Evolutionary conservation across 495 filamentous ascomycete genomes (phyloP).

Genomic region (Rusavskia elegans): DNA sequence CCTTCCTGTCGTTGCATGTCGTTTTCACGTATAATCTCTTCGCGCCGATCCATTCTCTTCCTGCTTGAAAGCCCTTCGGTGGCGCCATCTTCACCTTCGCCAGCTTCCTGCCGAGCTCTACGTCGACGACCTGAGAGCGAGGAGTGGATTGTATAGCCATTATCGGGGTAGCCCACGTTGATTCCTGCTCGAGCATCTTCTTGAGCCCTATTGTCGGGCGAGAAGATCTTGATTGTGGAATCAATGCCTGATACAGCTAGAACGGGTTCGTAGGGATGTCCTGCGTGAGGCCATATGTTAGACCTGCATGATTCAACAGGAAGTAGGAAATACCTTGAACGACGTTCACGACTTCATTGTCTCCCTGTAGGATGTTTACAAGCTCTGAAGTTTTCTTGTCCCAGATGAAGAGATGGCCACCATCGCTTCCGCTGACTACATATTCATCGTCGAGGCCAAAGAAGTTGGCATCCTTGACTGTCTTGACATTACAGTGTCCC

Average conservation of each 20-base stretch:
- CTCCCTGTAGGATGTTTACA: constrained; percentile 54
- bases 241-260: constrained; percentile 60
- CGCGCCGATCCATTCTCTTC: constrained; percentile 43
- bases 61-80: constrained; percentile 34
- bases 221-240: constrained; percentile 64
- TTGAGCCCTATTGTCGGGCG: constrained; percentile 43
- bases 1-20: constrained; percentile 46
- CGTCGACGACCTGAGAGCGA: constrained; percentile 13
- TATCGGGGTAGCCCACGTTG: constrained; percentile 24
- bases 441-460: constrained; percentile 60
- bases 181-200: constrained; percentile 38
- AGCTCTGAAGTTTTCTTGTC: constrained; percentile 47
- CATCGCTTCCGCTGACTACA: constrained; percentile 56
- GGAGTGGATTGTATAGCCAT: constrained; percentile 22
- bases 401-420: constrained; percentile 57
- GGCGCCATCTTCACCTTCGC: constrained; percentile 2
- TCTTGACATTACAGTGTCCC: constrained; percentile 60
- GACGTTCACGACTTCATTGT: constrained; percentile 62
- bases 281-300: constrained; percentile 14
- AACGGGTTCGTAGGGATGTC: constrained; percentile 57
- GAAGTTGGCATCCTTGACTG: constrained; percentile 63
- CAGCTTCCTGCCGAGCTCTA: not conserved
- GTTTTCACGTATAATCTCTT: constrained; percentile 50
- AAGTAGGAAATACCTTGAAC: constrained; percentile 34
- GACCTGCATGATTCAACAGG: not conserved